phyloP scores from a whole-genome alignment of 2,329 filamentous ascomycete species.

The Talaromyces funiculosus region DNA sequence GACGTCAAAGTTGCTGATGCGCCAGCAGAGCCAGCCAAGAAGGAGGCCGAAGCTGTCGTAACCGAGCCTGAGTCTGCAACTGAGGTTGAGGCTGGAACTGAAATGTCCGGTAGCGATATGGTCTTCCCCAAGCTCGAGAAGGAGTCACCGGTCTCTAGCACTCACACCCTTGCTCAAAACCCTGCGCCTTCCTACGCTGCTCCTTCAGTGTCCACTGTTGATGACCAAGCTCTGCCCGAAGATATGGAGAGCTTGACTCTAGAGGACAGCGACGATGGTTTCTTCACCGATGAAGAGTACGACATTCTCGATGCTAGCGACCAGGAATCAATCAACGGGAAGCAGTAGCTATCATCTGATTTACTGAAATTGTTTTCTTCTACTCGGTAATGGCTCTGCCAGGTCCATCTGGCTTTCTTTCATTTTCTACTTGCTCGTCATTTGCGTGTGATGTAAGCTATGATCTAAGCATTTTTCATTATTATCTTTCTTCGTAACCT shows the following conservation, averaged over 20 bases:
- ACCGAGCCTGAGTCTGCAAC: constrained; percentile 19
- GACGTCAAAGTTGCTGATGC: constrained; percentile 62
- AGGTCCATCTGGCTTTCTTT: not conserved
- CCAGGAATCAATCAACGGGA: constrained; percentile 63
- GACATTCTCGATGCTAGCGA: constrained; percentile 94
- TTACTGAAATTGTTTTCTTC: not conserved
- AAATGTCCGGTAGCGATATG: constrained; percentile 60
- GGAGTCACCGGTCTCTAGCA: constrained; percentile 77
- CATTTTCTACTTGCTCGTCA: not conserved
- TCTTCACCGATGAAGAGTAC: constrained; percentile 96
- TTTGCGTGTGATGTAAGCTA: constrained; percentile 7
- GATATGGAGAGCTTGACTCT: constrained; percentile 31
- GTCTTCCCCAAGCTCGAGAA: constrained; percentile 96
- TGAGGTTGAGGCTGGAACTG: constrained; percentile 25
- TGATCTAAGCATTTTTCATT: not conserved
- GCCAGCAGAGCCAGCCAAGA: constrained; percentile 7
- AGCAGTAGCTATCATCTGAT: not conserved
- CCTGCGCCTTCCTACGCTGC: constrained; percentile 26
- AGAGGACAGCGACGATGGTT: constrained; percentile 56
- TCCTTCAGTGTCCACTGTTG: constrained; percentile 38
- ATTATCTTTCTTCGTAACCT: not conserved
- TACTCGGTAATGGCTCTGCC: not conserved
- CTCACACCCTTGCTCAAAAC: constrained; percentile 52
- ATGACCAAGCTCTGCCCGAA: constrained; percentile 49
- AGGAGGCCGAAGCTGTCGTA: constrained; percentile 16